Percentiles rank a stretch among this genome's conserved stretches.
phyloP scores from a whole-genome alignment of 306 rosid genomes.

The Acacia crassicarpa region DNA sequence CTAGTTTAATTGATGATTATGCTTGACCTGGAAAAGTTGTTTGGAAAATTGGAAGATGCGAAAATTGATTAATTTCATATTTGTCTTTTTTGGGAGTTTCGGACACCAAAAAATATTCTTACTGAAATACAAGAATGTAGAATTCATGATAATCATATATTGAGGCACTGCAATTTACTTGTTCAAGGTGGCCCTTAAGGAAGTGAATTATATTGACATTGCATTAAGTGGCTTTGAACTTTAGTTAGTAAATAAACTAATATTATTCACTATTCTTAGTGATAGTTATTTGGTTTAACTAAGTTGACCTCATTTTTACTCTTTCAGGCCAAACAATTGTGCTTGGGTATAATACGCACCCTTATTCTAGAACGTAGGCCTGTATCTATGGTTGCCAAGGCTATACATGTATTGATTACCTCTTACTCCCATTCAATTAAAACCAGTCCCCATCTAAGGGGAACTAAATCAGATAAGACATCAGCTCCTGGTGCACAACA shows the following conservation, averaged over 20 bases:
- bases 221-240: conserved; percentile 19
- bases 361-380: conserved; percentile 86
- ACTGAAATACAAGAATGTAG: conserved; percentile 14
- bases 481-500: conserved; percentile 53
- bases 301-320: conserved; percentile 16
- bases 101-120: conserved; percentile 19
- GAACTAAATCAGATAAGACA: conserved; percentile 59
- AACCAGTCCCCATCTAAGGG: conserved; percentile 59
- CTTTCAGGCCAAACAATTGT: conserved; percentile 90
- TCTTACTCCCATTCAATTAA: conserved; percentile 70
- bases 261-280: not conserved
- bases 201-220: conserved; percentile 16
- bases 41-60: conserved; percentile 12
- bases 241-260: not conserved
- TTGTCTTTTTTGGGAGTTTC: not conserved
- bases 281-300: conserved; percentile 19
- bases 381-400: conserved; percentile 70
- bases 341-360: conserved; percentile 68
- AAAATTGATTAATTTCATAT: not conserved
- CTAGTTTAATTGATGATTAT: not conserved
- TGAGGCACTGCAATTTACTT: not conserved
- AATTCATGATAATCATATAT: conserved; percentile 13
- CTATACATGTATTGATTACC: conserved; percentile 73
- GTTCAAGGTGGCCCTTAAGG: conserved; percentile 19
- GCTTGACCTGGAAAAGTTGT: conserved; percentile 18